phyloP scores from a whole-genome alignment of 116 monocot species.

The Papilionanthe hybrid region DNA sequence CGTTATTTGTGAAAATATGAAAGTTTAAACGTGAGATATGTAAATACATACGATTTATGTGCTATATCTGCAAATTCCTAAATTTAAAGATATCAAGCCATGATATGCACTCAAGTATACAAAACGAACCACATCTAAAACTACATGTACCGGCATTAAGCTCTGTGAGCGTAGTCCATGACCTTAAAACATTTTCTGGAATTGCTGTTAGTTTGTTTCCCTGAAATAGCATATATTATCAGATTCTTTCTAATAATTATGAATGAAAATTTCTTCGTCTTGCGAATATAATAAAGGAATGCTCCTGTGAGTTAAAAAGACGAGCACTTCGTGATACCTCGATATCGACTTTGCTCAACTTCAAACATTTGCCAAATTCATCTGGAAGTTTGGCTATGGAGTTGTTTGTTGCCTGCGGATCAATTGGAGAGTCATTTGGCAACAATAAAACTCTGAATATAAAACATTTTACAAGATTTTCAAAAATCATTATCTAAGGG shows the following conservation, averaged over 20 bases:
- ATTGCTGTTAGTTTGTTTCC: conserved; percentile 67
- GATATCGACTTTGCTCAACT: conserved; percentile 66
- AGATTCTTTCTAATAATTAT: neutral
- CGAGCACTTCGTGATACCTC: conserved; percentile 51
- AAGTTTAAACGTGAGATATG: too few relatives aligned
- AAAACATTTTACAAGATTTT: neutral
- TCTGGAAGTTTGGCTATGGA: conserved; percentile 49
- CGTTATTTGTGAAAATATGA: too few relatives aligned
- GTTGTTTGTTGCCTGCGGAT: conserved; percentile 65
- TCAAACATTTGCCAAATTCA: conserved; percentile 64
- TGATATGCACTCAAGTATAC: neutral
- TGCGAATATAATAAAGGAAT: neutral
- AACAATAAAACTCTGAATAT: neutral
- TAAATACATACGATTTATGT: too few relatives aligned
- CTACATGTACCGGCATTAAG: conserved; percentile 65
- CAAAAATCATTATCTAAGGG: neutral
- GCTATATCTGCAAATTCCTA: too few relatives aligned
- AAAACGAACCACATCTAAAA: neutral
- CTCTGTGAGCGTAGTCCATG: conserved; percentile 82
- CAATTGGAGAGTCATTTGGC: conserved; percentile 8
- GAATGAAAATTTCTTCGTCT: neutral
- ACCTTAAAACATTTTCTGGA: conserved; percentile 45
- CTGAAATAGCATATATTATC: conserved; percentile 37
- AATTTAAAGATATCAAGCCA: neutral
- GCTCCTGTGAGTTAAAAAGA: neutral